Evolutionary conservation across 202 grass and related monocot genomes (phyloP).

Genomic region (Brachypodium distachyon): DNA sequence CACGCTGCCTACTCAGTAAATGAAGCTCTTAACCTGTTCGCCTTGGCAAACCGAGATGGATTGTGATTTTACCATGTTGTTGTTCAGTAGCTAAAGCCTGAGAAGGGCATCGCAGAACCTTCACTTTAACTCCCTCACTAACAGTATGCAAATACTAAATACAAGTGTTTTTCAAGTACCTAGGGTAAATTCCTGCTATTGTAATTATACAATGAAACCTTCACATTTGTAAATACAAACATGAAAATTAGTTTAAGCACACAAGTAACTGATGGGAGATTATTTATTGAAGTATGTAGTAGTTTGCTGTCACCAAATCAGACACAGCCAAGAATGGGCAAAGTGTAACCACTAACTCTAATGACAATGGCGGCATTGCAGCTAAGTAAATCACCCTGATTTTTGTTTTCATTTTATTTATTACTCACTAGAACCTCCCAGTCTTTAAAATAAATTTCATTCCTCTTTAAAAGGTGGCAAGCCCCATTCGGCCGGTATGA

Average conservation of each 20-base stretch:
- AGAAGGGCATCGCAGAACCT: neutral
- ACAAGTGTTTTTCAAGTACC: neutral
- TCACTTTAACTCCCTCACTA: neutral
- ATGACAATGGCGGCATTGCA: neutral
- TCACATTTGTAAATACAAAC: neutral
- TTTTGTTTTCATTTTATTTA: no score
- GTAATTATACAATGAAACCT: neutral
- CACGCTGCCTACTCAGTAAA: no score
- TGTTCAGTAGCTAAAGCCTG: neutral
- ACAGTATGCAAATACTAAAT: neutral
- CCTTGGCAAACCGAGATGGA: no score
- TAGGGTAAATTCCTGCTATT: neutral
- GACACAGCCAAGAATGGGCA: slow-evolving; percentile 24
- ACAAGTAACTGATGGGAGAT: neutral
- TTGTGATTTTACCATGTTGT: no score
- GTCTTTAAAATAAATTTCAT: neutral
- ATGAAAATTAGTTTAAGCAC: neutral
- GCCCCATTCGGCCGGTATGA: slow-evolving; percentile 61
- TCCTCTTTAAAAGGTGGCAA: slow-evolving; percentile 62
- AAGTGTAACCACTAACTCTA: neutral
- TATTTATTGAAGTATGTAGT: slow-evolving; percentile 5
- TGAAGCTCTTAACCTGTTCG: no score
- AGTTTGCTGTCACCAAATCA: neutral
- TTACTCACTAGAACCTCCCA: neutral
- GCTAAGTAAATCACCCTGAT: neutral